Percentiles rank a stretch among this genome's conserved stretches.
These are phyloP conservation scores for Calonectria pauciramosa DNA, from an alignment of 2,329 filamentous ascomycete genomes.

Conservation along the genomic window DNA sequence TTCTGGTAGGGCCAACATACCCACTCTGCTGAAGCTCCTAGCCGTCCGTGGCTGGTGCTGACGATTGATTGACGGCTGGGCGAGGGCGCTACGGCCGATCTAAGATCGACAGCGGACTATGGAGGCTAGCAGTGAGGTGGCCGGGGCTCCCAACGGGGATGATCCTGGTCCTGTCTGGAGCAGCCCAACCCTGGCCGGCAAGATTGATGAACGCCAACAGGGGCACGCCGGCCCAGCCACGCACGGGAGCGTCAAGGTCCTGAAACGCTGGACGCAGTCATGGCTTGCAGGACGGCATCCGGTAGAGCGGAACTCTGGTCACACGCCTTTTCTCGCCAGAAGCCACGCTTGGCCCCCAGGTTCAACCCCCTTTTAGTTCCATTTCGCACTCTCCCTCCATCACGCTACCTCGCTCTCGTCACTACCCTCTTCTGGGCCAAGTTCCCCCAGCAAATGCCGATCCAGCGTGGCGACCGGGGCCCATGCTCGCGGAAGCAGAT, in stretches of 20 bases:
- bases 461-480: slow-evolving; percentile 18
- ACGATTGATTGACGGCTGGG: slow-evolving; percentile 47
- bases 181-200: background rate
- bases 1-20: slow-evolving; percentile 39
- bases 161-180: slow-evolving; percentile 22
- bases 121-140: slow-evolving; percentile 21
- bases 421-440: slow-evolving; percentile 9
- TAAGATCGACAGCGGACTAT: slow-evolving; percentile 42
- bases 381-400: background rate
- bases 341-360: slow-evolving; percentile 3
- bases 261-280: slow-evolving; percentile 40
- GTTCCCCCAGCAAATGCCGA: slow-evolving; percentile 15
- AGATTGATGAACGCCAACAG: slow-evolving; percentile 35
- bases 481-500: slow-evolving; percentile 29
- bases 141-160: slow-evolving; percentile 29
- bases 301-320: slow-evolving; percentile 32
- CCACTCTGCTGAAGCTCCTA: slow-evolving; percentile 34
- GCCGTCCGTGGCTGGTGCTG: slow-evolving; percentile 40
- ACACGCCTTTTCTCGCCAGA: slow-evolving; percentile 11
- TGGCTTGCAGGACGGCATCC: slow-evolving; percentile 36
- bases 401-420: background rate
- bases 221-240: slow-evolving; percentile 26
- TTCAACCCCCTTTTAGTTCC: slow-evolving; percentile 3
- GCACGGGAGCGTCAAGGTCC: slow-evolving; percentile 31
- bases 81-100: slow-evolving; percentile 43